Base-by-base conservation (phyloP, 352 stramenopile genomes). In the Pythium utonaiense region DNA sequence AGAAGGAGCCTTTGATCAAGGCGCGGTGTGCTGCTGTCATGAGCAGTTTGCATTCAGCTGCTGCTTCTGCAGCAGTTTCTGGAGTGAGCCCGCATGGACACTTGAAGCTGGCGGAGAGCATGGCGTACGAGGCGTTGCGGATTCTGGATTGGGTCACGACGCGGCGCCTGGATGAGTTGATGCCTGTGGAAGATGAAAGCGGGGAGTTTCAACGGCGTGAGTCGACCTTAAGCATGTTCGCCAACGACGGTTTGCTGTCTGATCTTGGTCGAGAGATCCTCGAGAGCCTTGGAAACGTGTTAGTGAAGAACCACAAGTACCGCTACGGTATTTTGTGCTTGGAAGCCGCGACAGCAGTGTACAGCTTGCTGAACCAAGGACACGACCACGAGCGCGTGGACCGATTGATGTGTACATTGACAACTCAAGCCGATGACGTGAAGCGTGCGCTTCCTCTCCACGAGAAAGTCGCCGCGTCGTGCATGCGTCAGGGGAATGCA, bases 231-330 rank as follows among this genome's bases (percentile, higher is more conserved):
- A 93, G 76, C 45, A 70, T 87, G 66, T 93, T 91, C 62, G 82
- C 69, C 47, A 91, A 86, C n/a, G 82, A 93, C 42, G 86, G 82
- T 0, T 42, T 95, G 4, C 57, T 93, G 2, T 92, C 82, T 0
- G 75, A 86, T 30, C 64, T 93, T 7, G 86, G 86, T 1, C 78
- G 83, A 9, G 83, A 93, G 42, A 65, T 74, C 5, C 63, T 95
- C 0, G 86, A 95, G 52, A 77, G 64, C 55, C 62, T 93, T 4
- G 83, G 86, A 7, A 90, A 91, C 50, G 73, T 92, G 27, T 70
- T 95, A 53, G 85, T 91, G 50, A 86, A 90, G 65, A 93, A 90
- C 53, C 82, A 88, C 34, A 95, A 95, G 57, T 95, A 95, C 51
- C 84, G 82, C 16, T 93, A 89, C 44, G 84, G 83, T 3, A 89